Evolutionary conservation across 1,284 basidiomycete genomes (phyloP), one percentile per base, ranked within the genome.

Genomic region (Irpex sp.): DNA sequence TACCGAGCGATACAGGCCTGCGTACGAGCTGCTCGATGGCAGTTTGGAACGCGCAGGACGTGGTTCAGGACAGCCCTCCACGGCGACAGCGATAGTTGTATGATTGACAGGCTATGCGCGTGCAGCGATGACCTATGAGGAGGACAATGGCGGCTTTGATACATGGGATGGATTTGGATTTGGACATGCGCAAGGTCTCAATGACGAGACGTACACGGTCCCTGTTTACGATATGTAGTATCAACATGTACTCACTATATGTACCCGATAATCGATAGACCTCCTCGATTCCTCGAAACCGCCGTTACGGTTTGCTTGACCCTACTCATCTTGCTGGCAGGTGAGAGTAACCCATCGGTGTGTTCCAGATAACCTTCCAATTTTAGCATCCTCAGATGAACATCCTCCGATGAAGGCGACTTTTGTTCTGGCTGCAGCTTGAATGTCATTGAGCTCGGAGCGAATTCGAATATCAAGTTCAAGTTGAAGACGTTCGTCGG

Each of bases 11-110:
- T 93, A 92, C 75, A 78, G 80, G 36, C 94, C 94, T 0, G 93
- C 93, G 0, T 93, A 93, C 76, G 88, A 92, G 76, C 80, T 96
- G 6, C 67, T 81, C 59, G 94, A 97, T 71, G 92, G 85, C 9
- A 78, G 77, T 26, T 80, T 93, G 59, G 96, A 98, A 76, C 83
- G 96, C 31, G 85, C 82, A 7, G 88, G 88, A 44, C 40, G 40
- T 44, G 40, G 40, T 11, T 44, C 40, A 9, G 40, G 40, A 15
- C 26, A 44, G 40, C 15, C 15, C 40, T 44, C 11, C 40, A 44
- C 15, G 8, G 40, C 40, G 40, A 44, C 15, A 11, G 40, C 40
- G 40, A 15, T 44, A 44, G 40, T 15, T 11, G 40, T 44, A 7
- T 44, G 40, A 44, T 44, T 9, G 11, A 44, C 40, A 15, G 15